These are phyloP conservation scores for Colletotrichum lindemuthianum DNA, from an alignment of 2,329 filamentous ascomycete genomes.

Conservation along the genomic window DNA sequence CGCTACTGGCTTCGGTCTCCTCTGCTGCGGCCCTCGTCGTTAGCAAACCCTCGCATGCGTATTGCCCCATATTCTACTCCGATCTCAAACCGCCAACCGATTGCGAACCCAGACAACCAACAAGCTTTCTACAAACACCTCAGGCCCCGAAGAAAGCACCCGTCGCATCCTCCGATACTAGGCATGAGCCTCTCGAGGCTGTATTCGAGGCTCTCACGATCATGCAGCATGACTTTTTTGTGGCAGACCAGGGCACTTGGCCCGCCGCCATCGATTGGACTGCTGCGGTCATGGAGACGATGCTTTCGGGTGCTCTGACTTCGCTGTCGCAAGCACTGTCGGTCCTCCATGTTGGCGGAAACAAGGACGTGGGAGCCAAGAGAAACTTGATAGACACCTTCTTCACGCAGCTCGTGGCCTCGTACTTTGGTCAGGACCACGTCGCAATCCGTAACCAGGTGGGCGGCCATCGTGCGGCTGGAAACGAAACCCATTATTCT, in stretches of 20 bases:
- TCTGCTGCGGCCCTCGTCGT: slow-evolving; percentile 9
- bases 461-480: not conserved
- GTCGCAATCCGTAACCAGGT: slow-evolving; percentile 74
- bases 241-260: slow-evolving; percentile 82
- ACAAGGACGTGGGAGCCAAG: slow-evolving; percentile 59
- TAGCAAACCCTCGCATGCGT: slow-evolving; percentile 17
- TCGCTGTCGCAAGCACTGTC: slow-evolving; percentile 73
- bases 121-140: slow-evolving; percentile 21
- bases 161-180: slow-evolving; percentile 12
- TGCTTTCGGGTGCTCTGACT: slow-evolving; percentile 77
- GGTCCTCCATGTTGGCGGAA: slow-evolving; percentile 46
- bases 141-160: not conserved
- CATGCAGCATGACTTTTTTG: slow-evolving; percentile 83
- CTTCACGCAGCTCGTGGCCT: slow-evolving; percentile 79
- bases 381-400: slow-evolving; percentile 86
- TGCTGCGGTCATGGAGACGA: slow-evolving; percentile 82
- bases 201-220: slow-evolving; percentile 74
- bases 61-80: slow-evolving; percentile 36
- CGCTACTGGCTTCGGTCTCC: slow-evolving; percentile 14
- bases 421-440: slow-evolving; percentile 88
- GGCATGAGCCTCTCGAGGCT: slow-evolving; percentile 52
- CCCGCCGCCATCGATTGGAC: slow-evolving; percentile 94
- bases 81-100: slow-evolving; percentile 23
- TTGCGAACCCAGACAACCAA: slow-evolving; percentile 29
- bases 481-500: not conserved